These are phyloP conservation scores for Cenchrus purpureus DNA, from an alignment of 176 grass and related monocot species.

Conservation along the genomic window DNA sequence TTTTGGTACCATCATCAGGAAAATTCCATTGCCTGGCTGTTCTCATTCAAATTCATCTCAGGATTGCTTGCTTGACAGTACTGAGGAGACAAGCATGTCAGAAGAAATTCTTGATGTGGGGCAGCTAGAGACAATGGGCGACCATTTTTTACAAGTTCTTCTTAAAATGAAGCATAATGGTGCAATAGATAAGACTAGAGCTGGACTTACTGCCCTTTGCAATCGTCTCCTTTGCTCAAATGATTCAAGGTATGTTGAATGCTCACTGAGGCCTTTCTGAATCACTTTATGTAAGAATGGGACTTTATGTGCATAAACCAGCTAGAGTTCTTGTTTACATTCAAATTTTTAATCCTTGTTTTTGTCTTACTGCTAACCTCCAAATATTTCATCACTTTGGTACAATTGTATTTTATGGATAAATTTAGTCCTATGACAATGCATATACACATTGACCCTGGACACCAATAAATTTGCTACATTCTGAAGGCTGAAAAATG, in stretches of 20 bases:
- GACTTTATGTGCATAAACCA: not conserved
- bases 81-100: conserved; percentile 34
- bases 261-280: conserved; percentile 8
- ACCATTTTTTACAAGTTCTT: conserved; percentile 98
- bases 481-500: conserved; percentile 25
- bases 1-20: conserved; percentile 90
- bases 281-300: not conserved
- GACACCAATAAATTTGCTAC: conserved; percentile 8
- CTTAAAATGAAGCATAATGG: conserved; percentile 99
- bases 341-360: not conserved
- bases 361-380: conserved; percentile 1
- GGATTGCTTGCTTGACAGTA: conserved; percentile 39
- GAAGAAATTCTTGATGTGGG: conserved; percentile 73
- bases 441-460: not conserved
- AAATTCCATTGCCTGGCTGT: conserved; percentile 88
- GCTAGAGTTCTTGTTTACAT: conserved; percentile 23
- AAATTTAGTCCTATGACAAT: conserved; percentile 16
- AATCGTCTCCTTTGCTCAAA: conserved; percentile 98
- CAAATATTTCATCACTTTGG: conserved; percentile 1
- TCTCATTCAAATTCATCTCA: conserved; percentile 58
- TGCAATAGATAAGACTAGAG: conserved; percentile 99
- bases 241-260: conserved; percentile 72
- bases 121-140: conserved; percentile 83
- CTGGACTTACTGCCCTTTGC: conserved; percentile 95
- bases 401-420: conserved; percentile 30